Evolutionary conservation across 1,139 yeast genomes (phyloP), one percentile per base, ranked within the genome.

Genomic region (Yamadazyma conglobata): DNA sequence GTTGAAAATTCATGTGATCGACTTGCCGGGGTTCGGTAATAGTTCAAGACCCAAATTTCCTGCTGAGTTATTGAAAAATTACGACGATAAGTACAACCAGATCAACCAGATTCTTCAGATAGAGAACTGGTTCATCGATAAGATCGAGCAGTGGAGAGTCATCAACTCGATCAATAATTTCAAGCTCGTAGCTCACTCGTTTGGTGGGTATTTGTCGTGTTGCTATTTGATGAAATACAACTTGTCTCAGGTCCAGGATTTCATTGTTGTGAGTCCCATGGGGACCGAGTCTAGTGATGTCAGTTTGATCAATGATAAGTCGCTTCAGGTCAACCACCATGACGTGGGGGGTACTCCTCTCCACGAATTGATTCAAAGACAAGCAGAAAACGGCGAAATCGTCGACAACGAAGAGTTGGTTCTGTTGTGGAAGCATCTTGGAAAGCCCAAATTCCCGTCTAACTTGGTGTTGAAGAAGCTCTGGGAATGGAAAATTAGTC

Each of bases 21-120:
- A 67, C 37, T 41, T 65, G 38, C 69, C 71, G 3, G 73, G 73
- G 6, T 67, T 66, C 43, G 73, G 73, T 5, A 66, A 66, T 36
- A 63, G 70, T 11, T 58, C 68, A 10, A 48, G 72, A 27, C 69
- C 71, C 1, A 44, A 46, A 27, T 67, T 66, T 32, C 71, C 73
- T 2, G 27, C 39, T 7, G 46, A 46, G 27, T 47, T 61, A n/a
- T 37, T 65, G 7, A 31, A 35, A 31, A 54, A 46, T 37, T 66
- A 47, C 12, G 32, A 35, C 1, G 38, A 46, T 16, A 46, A 42
- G 7, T 39, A 34, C 8, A 57, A 51, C 14, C 50, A 57, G 27
- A 59, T 64, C 26, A 25, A 48, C 16, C 71, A 66, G 43, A 46
- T 65, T 7, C 39, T 61, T 20, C 49, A 47, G 9, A 51, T 61